phyloP scores from a whole-genome alignment of 371 early-diverging fungal species.

The Cladochytrium tenue region DNA sequence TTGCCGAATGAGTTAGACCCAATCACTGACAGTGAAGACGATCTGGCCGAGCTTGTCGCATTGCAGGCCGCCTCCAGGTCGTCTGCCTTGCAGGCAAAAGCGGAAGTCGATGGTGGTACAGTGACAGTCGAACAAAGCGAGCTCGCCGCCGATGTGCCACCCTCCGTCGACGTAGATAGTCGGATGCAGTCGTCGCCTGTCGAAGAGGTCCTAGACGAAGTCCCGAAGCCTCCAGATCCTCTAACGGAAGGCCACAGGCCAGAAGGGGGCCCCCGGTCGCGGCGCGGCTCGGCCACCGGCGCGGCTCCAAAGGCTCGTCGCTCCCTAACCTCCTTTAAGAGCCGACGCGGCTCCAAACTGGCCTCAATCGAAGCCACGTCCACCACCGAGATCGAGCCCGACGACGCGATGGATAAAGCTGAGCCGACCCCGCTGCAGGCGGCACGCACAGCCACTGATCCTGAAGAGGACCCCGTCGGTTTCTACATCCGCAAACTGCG shows the following conservation, averaged over 20 bases:
- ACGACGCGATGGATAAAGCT: neutral
- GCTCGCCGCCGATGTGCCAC: no score
- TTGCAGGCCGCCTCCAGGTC: neutral
- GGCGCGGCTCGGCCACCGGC: neutral
- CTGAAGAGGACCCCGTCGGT: slow-evolving; percentile 4
- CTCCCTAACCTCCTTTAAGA: neutral
- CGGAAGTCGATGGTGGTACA: neutral
- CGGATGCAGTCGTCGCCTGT: no score
- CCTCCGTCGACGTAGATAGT: no score
- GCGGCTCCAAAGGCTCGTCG: no score
- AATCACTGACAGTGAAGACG: neutral
- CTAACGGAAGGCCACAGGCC: neutral
- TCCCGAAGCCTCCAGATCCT: neutral
- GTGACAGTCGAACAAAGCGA: neutral
- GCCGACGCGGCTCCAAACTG: neutral
- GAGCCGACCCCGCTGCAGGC: neutral
- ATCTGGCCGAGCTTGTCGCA: neutral
- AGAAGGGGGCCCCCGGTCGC: neutral
- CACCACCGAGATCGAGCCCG: neutral
- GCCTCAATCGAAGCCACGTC: neutral
- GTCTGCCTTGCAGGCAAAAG: neutral
- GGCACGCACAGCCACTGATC: neutral
- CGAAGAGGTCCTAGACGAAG: neutral
- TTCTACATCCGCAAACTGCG: slow-evolving; percentile 15
- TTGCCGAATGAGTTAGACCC: neutral